Evolutionary conservation across 805 yeast genomes (phyloP).

Genomic region (Pichia kluyveri): DNA sequence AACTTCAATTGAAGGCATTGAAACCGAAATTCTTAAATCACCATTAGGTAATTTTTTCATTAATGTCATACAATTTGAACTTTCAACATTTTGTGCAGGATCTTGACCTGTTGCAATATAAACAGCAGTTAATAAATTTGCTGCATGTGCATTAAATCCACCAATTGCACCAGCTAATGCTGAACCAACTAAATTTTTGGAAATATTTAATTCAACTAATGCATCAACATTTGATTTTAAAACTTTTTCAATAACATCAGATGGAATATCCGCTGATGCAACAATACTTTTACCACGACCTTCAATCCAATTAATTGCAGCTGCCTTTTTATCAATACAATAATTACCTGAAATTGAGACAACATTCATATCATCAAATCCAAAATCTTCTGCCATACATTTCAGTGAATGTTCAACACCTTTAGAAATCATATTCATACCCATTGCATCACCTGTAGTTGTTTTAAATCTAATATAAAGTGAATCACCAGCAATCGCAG

Average conservation of each 20-base stretch:
- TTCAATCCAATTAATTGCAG: constrained; percentile 98
- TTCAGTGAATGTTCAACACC: constrained; percentile 88
- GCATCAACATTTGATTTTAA: constrained; percentile 90
- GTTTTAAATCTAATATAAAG: constrained; percentile 90
- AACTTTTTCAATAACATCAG: constrained; percentile 67
- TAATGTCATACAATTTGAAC: constrained; percentile 93
- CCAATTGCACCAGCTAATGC: constrained; percentile 99
- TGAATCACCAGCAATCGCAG: constrained; percentile 89
- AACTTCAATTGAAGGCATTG: constrained; percentile 98
- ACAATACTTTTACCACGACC: constrained; percentile 98
- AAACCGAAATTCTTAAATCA: constrained; percentile 83
- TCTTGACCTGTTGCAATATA: constrained; percentile 96
- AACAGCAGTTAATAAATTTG: constrained; percentile 91
- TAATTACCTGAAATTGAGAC: constrained; percentile 94
- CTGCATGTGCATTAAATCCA: constrained; percentile 98
- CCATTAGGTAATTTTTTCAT: constrained; percentile 75
- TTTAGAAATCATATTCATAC: constrained; percentile 99
- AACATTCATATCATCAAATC: constrained; percentile 89
- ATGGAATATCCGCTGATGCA: constrained; percentile 89
- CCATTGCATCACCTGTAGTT: constrained; percentile 99
- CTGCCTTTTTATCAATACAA: constrained; percentile 96
- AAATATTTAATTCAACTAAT: constrained; percentile 77
- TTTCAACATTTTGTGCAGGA: constrained; percentile 99
- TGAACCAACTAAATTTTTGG: constrained; percentile 88
- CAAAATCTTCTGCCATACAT: constrained; percentile 78